Conservation (phyloP, 768 basidiomycete genomes). For the Termitomyces heimii region DNA sequence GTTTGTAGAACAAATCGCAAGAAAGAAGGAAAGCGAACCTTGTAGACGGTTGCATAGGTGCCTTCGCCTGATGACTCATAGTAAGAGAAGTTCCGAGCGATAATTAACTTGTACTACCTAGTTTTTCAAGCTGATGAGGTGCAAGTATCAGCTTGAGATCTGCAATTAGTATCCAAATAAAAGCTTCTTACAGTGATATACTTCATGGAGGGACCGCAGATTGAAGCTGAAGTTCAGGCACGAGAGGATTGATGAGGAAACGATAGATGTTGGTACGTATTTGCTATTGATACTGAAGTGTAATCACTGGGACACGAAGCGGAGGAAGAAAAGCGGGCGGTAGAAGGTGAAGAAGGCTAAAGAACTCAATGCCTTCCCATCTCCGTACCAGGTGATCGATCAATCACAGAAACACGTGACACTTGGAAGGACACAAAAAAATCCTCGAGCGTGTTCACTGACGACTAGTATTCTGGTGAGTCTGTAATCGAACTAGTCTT, state of each 20-base stretch:
- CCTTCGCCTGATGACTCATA: conserved; percentile 74
- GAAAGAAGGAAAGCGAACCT: conserved; percentile 41
- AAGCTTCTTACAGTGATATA: conserved; percentile 43
- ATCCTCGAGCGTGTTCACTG: not conserved
- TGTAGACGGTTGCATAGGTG: conserved; percentile 96
- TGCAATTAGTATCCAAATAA: not conserved
- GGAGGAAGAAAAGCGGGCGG: not conserved
- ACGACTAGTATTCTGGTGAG: conserved; percentile 6
- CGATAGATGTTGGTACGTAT: not conserved
- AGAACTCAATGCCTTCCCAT: not conserved
- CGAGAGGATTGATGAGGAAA: not conserved
- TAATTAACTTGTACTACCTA: conserved; percentile 41
- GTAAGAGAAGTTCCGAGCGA: conserved; percentile 25
- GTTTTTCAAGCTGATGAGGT: conserved; percentile 70
- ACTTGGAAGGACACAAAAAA: conserved; percentile 5
- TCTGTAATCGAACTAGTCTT: not conserved
- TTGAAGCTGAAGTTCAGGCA: not conserved
- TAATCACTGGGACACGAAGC: not conserved
- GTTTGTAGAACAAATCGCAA: not conserved
- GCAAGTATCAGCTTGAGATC: not conserved
- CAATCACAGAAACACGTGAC: conserved; percentile 10
- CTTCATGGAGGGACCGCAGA: conserved; percentile 29
- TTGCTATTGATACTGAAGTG: not conserved
- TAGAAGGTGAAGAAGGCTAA: not conserved
- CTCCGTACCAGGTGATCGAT: conserved; percentile 10